Evolutionary conservation across 2,329 filamentous ascomycete genomes (phyloP).

Genomic region (Claviceps sp.): DNA sequence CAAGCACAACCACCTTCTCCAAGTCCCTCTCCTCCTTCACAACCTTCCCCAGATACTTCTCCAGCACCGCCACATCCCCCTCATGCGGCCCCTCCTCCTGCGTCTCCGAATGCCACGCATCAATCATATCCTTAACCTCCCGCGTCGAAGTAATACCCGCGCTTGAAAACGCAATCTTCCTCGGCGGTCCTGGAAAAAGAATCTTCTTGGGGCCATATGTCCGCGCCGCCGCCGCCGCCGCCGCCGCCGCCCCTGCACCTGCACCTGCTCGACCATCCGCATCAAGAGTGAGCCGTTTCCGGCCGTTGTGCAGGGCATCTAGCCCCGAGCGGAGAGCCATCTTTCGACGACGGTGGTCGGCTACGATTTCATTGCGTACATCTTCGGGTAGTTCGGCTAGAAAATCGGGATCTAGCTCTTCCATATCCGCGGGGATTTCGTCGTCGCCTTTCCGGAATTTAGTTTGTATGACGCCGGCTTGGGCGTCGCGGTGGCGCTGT

Average conservation of each 20-base stretch:
- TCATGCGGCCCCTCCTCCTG: constrained; percentile 60
- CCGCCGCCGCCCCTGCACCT: neutral
- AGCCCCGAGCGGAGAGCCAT: constrained; percentile 43
- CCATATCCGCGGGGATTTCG: constrained; percentile 19
- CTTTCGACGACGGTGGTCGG: constrained; percentile 48
- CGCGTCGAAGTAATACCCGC: constrained; percentile 26
- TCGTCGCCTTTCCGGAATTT: constrained; percentile 40
- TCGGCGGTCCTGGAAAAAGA: constrained; percentile 31
- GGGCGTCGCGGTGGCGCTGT: constrained; percentile 38
- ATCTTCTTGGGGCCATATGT: constrained; percentile 28
- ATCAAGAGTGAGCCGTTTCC: constrained; percentile 13
- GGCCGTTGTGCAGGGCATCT: constrained; percentile 18
- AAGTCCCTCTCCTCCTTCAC: constrained; percentile 65
- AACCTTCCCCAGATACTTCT: constrained; percentile 58
- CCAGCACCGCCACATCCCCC: constrained; percentile 64
- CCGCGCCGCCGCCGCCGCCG: neutral
- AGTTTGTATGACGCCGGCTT: constrained; percentile 56
- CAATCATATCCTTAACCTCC: constrained; percentile 63
- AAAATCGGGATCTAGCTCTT: constrained; percentile 55
- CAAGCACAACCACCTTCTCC: constrained; percentile 56
- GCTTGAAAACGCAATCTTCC: constrained; percentile 32
- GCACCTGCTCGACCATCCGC: constrained; percentile 10
- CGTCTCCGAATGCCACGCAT: constrained; percentile 65
- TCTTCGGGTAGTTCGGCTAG: constrained; percentile 74
- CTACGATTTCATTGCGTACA: constrained; percentile 63